These are phyloP conservation scores for Dactylis glomerata DNA, from an alignment of 176 grass and related monocot species.

Conservation along the genomic window DNA sequence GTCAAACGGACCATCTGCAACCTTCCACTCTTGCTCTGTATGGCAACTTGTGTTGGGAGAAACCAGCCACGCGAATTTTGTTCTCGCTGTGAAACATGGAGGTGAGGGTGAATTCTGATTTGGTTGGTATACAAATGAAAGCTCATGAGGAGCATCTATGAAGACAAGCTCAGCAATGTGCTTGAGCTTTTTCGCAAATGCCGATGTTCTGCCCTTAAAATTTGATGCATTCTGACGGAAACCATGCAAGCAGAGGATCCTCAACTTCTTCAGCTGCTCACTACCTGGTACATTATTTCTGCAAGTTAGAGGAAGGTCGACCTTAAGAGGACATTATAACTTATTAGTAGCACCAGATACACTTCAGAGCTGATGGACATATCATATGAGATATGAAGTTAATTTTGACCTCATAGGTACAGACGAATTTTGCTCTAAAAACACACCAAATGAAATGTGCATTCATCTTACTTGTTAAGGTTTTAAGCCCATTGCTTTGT, in stretches of 20 bases:
- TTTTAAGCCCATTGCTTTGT: background rate
- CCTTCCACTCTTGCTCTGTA: conserved; percentile 53
- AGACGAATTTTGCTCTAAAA: background rate
- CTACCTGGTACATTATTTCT: conserved; percentile 48
- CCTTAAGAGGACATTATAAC: background rate
- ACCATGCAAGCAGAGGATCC: conserved; percentile 89
- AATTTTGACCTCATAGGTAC: background rate
- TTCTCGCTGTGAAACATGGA: conserved; percentile 28
- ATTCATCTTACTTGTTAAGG: background rate
- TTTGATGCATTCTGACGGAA: conserved; percentile 88
- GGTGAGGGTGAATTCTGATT: conserved; percentile 18
- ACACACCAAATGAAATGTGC: background rate
- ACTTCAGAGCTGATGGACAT: background rate
- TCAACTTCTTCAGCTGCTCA: conserved; percentile 51
- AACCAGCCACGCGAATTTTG: conserved; percentile 77
- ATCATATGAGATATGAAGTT: background rate
- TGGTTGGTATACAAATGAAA: conserved; percentile 70
- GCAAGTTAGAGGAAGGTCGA: background rate
- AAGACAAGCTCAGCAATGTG: conserved; percentile 70
- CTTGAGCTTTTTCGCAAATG: conserved; percentile 90
- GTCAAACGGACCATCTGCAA: conserved; percentile 51
- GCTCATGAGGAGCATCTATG: conserved; percentile 78
- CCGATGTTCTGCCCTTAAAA: conserved; percentile 91
- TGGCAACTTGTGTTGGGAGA: conserved; percentile 20
- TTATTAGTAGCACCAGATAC: background rate